Conservation (phyloP, 441 rosid species). For the Melastoma candidum region DNA sequence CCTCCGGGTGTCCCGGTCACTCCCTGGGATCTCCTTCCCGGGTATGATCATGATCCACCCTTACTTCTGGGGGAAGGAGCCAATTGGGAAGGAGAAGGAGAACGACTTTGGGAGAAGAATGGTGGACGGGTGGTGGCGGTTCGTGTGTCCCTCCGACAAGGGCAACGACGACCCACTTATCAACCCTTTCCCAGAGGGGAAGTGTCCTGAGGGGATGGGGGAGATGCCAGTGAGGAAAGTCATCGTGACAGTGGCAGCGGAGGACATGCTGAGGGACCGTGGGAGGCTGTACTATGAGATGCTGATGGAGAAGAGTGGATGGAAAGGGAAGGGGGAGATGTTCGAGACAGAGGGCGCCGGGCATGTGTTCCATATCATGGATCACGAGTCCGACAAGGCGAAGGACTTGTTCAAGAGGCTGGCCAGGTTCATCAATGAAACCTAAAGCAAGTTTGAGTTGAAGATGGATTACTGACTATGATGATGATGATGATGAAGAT, state of each 20-base stretch:
- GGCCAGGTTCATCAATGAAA: too few relatives aligned
- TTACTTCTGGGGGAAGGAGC: conserved; percentile 61
- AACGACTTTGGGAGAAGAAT: conserved; percentile 32
- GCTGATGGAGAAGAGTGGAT: conserved; percentile 7
- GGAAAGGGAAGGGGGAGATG: too few relatives aligned
- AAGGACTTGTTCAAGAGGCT: too few relatives aligned
- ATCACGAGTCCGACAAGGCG: too few relatives aligned
- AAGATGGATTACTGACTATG: too few relatives aligned
- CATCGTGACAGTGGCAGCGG: conserved; percentile 43
- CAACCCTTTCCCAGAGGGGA: conserved; percentile 45
- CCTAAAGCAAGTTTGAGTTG: too few relatives aligned
- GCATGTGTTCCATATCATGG: too few relatives aligned
- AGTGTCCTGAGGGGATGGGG: conserved; percentile 21
- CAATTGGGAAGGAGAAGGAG: conserved; percentile 37
- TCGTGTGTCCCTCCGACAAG: conserved; percentile 42
- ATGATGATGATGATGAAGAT: too few relatives aligned
- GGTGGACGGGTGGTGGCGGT: conserved; percentile 71
- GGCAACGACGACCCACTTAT: conserved; percentile 64
- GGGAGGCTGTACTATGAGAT: conserved; percentile 44
- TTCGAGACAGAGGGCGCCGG: too few relatives aligned
- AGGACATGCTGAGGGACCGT: conserved; percentile 46
- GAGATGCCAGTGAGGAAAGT: conserved; percentile 40
- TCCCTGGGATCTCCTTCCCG: conserved; percentile 21
- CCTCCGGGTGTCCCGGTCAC: conserved; percentile 16
- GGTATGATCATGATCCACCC: conserved; percentile 69